Percentiles rank a stretch among this genome's conserved stretches.
Conservation (phyloP, 2,329 filamentous ascomycete genomes). For the Paracoccidioides brasiliensis region DNA sequence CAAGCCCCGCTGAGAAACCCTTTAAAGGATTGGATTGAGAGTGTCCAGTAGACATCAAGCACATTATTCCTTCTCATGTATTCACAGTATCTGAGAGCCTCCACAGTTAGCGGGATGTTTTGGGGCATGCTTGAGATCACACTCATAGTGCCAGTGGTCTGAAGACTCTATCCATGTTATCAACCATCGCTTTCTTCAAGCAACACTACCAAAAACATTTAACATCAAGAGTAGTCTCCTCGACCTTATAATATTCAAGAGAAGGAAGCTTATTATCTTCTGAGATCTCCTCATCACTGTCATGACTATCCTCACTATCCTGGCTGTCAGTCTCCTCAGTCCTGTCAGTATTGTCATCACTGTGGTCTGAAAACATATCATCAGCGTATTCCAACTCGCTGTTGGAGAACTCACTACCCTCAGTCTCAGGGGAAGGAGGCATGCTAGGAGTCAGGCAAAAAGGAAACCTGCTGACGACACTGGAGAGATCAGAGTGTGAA, state of each 20-base stretch:
- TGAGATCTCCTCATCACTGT: too few species aligned
- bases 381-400: neutral
- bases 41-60: neutral
- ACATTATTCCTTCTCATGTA: too few species aligned
- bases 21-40: neutral
- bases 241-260: too few species aligned
- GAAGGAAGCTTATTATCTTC: too few species aligned
- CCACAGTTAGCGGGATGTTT: too few species aligned
- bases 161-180: neutral
- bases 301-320: too few species aligned
- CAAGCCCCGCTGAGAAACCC: conserved; percentile 14
- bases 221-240: too few species aligned
- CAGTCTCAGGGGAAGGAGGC: neutral
- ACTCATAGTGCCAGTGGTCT: neutral
- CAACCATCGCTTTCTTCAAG: neutral
- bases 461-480: neutral
- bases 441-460: neutral
- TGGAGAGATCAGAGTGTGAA: neutral
- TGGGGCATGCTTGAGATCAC: too few species aligned
- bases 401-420: neutral
- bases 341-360: neutral
- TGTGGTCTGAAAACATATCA: neutral
- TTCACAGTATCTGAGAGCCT: too few species aligned
- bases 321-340: too few species aligned
- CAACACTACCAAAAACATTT: neutral